phyloP scores from a whole-genome alignment of 1,284 basidiomycete genomes.

The Ganoderma multipileum region DNA sequence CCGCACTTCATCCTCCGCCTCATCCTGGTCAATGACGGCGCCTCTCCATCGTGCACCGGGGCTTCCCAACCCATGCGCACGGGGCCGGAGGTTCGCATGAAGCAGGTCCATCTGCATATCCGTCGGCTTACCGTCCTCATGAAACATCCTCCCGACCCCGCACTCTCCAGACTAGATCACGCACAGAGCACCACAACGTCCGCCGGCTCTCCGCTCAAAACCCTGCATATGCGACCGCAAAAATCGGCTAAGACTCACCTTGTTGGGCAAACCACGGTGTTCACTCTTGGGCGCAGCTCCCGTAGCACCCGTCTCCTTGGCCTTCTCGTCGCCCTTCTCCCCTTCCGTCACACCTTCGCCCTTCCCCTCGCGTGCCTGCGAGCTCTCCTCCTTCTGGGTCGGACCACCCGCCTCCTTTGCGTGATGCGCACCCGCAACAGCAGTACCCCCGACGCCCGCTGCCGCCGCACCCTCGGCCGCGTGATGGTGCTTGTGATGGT shows the following conservation, averaged over 20 bases:
- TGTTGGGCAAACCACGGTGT: slow-evolving; percentile 17
- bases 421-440: background rate
- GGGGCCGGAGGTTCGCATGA: slow-evolving; percentile 31
- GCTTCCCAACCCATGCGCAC: slow-evolving; percentile 35
- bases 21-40: slow-evolving; percentile 25
- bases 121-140: background rate
- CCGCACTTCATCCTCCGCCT: slow-evolving; percentile 25
- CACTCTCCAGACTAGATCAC: slow-evolving; percentile 5
- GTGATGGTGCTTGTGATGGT: background rate
- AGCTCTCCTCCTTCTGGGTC: background rate
- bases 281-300: slow-evolving; percentile 10
- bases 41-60: slow-evolving; percentile 33
- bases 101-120: slow-evolving; percentile 32
- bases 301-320: background rate
- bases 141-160: background rate
- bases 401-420: background rate
- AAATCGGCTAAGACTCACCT: slow-evolving; percentile 27
- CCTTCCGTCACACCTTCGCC: background rate
- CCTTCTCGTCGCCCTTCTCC: background rate
- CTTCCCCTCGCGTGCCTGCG: background rate
- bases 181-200: background rate
- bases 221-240: background rate
- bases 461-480: background rate
- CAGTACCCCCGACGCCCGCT: background rate
- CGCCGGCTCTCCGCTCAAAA: slow-evolving; percentile 11